These are phyloP conservation scores for Sugiyamaella marilandica DNA, from an alignment of 805 yeast species.

Conservation along the genomic window DNA sequence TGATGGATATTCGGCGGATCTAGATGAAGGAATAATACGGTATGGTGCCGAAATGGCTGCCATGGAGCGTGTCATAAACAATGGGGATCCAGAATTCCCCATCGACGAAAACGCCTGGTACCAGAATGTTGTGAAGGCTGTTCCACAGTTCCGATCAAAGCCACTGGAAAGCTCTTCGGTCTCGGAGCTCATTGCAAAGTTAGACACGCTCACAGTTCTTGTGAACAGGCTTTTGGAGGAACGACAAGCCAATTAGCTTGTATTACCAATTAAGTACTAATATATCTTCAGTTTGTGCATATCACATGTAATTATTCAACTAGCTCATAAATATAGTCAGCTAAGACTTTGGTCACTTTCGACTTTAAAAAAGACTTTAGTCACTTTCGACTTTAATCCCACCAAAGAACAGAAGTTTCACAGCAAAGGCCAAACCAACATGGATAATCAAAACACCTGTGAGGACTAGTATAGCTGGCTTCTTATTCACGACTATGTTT, in stretches of 20 bases:
- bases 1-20: constrained; percentile 57
- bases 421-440: constrained; percentile 54
- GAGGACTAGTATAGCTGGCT: constrained; percentile 35
- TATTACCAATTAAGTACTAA: not conserved
- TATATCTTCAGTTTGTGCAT: not conserved
- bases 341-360: constrained; percentile 3
- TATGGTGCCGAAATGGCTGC: constrained; percentile 31
- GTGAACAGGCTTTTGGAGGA: constrained; percentile 14
- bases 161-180: constrained; percentile 19
- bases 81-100: constrained; percentile 65
- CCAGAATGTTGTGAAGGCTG: constrained; percentile 42
- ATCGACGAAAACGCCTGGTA: constrained; percentile 49
- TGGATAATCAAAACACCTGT: constrained; percentile 46
- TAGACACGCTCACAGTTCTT: constrained; percentile 18
- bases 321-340: constrained; percentile 2
- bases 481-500: constrained; percentile 35
- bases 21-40: constrained; percentile 36
- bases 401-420: constrained; percentile 63
- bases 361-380: constrained; percentile 12
- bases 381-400: constrained; percentile 19
- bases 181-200: constrained; percentile 19
- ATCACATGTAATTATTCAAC: not conserved
- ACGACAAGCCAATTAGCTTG: not conserved
- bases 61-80: constrained; percentile 54
- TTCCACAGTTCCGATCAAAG: constrained; percentile 47